These are phyloP conservation scores for Curvularia verruculosa DNA, from an alignment of 2,329 filamentous ascomycete species.

Conservation along the genomic window DNA sequence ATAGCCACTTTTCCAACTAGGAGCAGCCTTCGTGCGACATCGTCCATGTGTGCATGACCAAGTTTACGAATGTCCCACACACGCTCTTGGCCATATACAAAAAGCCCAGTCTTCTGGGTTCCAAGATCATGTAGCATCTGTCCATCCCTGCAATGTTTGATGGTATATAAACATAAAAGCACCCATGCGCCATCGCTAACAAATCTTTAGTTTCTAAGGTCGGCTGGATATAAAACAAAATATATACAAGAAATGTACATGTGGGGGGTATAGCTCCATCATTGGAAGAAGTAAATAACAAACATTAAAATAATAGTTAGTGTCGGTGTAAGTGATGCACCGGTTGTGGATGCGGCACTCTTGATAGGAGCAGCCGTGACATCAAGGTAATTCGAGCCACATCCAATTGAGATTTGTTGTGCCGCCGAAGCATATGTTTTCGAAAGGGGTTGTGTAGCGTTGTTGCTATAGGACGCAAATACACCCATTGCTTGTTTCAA, in stretches of 20 bases:
- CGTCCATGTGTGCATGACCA: constrained; percentile 1
- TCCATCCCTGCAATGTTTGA: constrained; percentile 6
- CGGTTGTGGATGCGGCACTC: constrained; percentile 33
- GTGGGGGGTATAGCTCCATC: constrained; percentile 17
- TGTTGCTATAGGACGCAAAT: constrained; percentile 71
- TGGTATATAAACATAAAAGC: constrained; percentile 15
- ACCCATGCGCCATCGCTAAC: constrained; percentile 48
- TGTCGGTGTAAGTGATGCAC: constrained; percentile 35
- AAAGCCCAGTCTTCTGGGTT: constrained; percentile 11
- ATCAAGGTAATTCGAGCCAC: constrained; percentile 62
- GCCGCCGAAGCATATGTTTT: constrained; percentile 75
- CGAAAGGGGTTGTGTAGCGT: constrained; percentile 69
- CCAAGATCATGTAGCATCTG: constrained; percentile 15
- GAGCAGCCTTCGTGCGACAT: not conserved
- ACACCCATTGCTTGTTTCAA: constrained; percentile 81
- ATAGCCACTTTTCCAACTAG: constrained; percentile 3
- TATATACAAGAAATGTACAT: constrained; percentile 31
- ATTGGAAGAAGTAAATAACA: constrained; percentile 43
- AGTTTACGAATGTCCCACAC: constrained; percentile 1
- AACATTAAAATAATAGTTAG: constrained; percentile 46
- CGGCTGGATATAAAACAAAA: constrained; percentile 23
- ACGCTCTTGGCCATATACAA: not conserved
- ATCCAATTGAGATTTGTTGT: constrained; percentile 70
- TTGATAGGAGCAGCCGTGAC: constrained; percentile 54
- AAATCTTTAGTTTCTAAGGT: constrained; percentile 31